These are phyloP conservation scores for Debaryomycetaceae sp. DNA, from an alignment of 1,139 yeast genomes.

Conservation along the genomic window DNA sequence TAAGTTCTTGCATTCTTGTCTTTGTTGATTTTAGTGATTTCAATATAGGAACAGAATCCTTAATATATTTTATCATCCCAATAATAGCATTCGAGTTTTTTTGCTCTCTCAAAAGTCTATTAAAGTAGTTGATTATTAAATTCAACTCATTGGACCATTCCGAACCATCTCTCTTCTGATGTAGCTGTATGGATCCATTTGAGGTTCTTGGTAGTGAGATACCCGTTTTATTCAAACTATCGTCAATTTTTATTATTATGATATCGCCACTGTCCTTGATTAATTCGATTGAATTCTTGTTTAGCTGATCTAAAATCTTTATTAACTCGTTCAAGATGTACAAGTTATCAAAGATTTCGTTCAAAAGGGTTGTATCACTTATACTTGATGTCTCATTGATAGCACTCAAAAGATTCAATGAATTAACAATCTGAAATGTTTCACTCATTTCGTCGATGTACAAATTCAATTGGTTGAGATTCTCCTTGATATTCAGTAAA, in stretches of 20 bases:
- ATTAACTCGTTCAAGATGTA: conserved; percentile 32
- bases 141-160: conserved; percentile 12
- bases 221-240: conserved; percentile 19
- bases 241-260: conserved; percentile 29
- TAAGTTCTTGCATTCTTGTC: conserved; percentile 8
- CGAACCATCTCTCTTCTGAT: conserved; percentile 1
- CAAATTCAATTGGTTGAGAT: conserved; percentile 18
- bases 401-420: conserved; percentile 22
- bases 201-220: conserved; percentile 23
- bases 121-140: conserved; percentile 23
- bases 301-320: conserved; percentile 32
- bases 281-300: conserved; percentile 24
- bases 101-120: conserved; percentile 17
- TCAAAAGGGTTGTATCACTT: conserved; percentile 14
- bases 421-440: conserved; percentile 27
- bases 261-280: conserved; percentile 25
- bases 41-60: conserved; percentile 29
- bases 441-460: conserved; percentile 18
- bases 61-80: conserved; percentile 31
- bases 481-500: conserved; percentile 10
- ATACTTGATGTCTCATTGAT: conserved; percentile 14
- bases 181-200: conserved; percentile 13
- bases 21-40: conserved; percentile 20
- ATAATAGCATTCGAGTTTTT: conserved; percentile 17
- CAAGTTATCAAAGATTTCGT: conserved; percentile 26